Evolutionary conservation across 257 asterid genomes (phyloP), one percentile per base, ranked within the genome.

Genomic region (Cinchona pubescens): DNA sequence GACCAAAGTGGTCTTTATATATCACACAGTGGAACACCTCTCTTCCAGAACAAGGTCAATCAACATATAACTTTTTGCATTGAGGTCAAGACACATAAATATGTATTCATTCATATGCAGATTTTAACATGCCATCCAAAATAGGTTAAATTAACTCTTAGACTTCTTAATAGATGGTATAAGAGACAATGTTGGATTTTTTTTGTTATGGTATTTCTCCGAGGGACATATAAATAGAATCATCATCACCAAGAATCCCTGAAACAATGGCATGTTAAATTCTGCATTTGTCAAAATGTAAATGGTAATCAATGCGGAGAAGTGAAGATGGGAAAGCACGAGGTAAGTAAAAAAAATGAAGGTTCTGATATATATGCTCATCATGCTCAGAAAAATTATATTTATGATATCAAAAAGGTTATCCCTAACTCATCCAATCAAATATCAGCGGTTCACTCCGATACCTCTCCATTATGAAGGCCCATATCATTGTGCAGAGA

Each of bases 201-300:
- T n/a, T n/a, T n/a, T n/a, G n/a, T n/a, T n/a, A n/a, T n/a, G n/a
- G n/a, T n/a, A n/a, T n/a, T n/a, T n/a, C n/a, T 78, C 88, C 98
- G 83, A 92, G 87, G 75, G 98, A 87, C 98, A 89, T 94, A 79
- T 90, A 90, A 81, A 94, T 89, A 48, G 98, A 86, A 81, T 94
- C 98, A 76, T 94, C 98, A 40, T 92, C 97, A 45, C 96, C 96
- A 73, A 92, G 97, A 85, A 94, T 94, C 59, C 98, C 98, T 94
- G 93, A 76, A 87, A 82, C 72, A 82, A 73, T 58, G 64, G 77
- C 79, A 68, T 75, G 77, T 29, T 70, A 23, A 59, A 40, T 72
- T 60, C 40, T 66, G 46, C 59, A 59, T 58, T 35, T 53, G 53
- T 74, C 35, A 72, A 56, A 27, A 29, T 27, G 70, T 72, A 49